Evolutionary conservation across 2,329 filamentous ascomycete genomes (phyloP).

Genomic region (Aspergillus ustus): DNA sequence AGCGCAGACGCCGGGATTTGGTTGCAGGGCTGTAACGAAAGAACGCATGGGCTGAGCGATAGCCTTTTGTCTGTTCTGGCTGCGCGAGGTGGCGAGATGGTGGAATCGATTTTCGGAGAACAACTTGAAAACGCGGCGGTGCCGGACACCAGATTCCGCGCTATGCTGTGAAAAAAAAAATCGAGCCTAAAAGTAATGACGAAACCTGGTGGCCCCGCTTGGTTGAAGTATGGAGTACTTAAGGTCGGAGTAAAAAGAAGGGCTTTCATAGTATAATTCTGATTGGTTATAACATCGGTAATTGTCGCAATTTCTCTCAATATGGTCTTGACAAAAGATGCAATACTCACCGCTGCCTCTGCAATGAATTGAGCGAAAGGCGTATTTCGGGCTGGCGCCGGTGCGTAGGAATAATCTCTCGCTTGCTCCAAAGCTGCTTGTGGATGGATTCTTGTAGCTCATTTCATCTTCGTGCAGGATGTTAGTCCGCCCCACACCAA

Average conservation of each 20-base stretch:
- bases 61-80: slow-evolving; percentile 79
- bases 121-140: slow-evolving; percentile 35
- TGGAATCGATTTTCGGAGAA: slow-evolving; percentile 71
- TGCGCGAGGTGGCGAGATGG: slow-evolving; percentile 76
- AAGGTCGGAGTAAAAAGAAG: slow-evolving; percentile 12
- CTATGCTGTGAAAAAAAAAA: slow-evolving; percentile 35
- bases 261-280: slow-evolving; percentile 10
- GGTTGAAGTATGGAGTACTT: slow-evolving; percentile 15
- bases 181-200: background rate
- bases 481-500: slow-evolving; percentile 7
- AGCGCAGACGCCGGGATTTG: slow-evolving; percentile 78
- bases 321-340: background rate
- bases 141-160: slow-evolving; percentile 39
- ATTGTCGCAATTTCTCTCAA: background rate
- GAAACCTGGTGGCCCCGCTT: slow-evolving; percentile 15
- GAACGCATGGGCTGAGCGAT: slow-evolving; percentile 85
- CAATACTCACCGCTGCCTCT: background rate
- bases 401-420: background rate
- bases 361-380: background rate
- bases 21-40: slow-evolving; percentile 93
- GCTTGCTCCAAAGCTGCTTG: background rate
- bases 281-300: slow-evolving; percentile 3
- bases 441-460: slow-evolving; percentile 4
- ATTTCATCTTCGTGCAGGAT: slow-evolving; percentile 1
- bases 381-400: background rate